Evolutionary conservation across 306 rosid species (phyloP).

Genomic region (Castanopsis chinensis): DNA sequence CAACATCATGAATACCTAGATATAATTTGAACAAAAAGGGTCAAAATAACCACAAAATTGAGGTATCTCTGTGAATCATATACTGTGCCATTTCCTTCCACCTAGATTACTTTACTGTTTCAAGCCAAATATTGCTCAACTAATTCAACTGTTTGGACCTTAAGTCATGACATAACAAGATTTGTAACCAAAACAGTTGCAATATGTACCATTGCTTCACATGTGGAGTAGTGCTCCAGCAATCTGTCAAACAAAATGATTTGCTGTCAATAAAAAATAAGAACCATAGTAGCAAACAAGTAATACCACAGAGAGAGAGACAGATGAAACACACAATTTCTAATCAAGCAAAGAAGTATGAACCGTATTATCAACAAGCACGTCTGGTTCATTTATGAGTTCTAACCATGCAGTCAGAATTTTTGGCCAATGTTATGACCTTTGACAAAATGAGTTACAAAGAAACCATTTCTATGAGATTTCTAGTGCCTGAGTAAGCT

Average conservation of each 20-base stretch:
- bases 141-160: background rate
- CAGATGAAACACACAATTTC: background rate
- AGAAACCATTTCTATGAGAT: background rate
- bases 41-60: conserved; percentile 2
- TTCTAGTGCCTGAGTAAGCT: background rate
- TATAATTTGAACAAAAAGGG: background rate
- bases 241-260: conserved; percentile 56
- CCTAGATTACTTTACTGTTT: background rate
- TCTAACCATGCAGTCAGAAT: background rate
- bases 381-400: background rate
- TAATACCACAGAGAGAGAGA: background rate
- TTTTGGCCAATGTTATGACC: background rate
- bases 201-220: conserved; percentile 70
- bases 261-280: conserved; percentile 25
- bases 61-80: conserved; percentile 7
- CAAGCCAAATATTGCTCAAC: background rate
- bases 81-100: background rate
- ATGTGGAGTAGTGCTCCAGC: conserved; percentile 72
- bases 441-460: background rate
- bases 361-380: background rate
- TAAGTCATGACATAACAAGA: background rate
- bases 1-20: background rate
- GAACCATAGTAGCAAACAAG: background rate
- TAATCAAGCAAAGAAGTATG: background rate
- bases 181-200: conserved; percentile 8